Conservation (phyloP, 2,329 filamentous ascomycete genomes). For the Ascochyta viciae-villosae region DNA sequence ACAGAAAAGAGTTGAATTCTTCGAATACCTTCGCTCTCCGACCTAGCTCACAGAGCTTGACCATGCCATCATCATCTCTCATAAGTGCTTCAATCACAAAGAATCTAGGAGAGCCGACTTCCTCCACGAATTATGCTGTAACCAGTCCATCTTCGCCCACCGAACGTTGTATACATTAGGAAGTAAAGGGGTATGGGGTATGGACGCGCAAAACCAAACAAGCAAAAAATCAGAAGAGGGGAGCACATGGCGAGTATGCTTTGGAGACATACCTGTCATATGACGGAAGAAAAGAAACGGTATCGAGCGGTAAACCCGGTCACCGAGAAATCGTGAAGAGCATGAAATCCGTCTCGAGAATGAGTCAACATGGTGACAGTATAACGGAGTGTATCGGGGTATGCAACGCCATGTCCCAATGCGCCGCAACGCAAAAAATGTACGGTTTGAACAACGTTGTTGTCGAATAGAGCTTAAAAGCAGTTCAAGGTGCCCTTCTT, state of each 20-base stretch:
- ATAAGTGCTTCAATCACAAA: conserved; percentile 1
- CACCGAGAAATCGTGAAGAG: conserved; percentile 2
- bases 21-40: background rate
- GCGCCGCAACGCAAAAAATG: conserved; percentile 32
- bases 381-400: conserved; percentile 26
- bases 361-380: conserved; percentile 7
- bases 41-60: background rate
- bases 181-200: conserved; percentile 15
- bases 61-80: conserved; percentile 14
- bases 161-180: conserved; percentile 16
- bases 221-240: conserved; percentile 1
- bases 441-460: conserved; percentile 20
- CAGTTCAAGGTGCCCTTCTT: conserved; percentile 96
- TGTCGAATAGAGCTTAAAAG: conserved; percentile 67
- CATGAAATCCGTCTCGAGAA: conserved; percentile 3
- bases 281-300: conserved; percentile 1
- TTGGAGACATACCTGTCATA: conserved; percentile 1
- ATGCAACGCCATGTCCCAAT: conserved; percentile 35
- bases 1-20: conserved; percentile 8
- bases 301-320: background rate
- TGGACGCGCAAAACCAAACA: conserved; percentile 5
- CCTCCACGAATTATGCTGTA: conserved; percentile 6
- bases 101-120: background rate
- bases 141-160: conserved; percentile 2
- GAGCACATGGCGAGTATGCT: conserved; percentile 6